Conservation (phyloP, 2,329 filamentous ascomycete genomes). For the Aspergillus pseudoviridinutans region DNA sequence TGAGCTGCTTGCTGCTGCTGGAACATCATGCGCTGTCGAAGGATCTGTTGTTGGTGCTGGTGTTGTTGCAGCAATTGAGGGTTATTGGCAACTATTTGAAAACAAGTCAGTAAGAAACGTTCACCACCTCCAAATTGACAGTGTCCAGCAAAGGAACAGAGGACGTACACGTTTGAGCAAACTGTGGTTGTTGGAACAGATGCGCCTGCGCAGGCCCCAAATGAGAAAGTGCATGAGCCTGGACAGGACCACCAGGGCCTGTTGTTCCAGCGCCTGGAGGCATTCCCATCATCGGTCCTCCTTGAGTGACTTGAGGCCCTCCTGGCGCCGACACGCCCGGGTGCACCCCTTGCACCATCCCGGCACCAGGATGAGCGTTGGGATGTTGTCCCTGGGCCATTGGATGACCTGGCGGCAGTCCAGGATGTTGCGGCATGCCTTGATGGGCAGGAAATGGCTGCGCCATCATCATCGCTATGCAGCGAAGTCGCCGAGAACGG, state of each 20-base stretch:
- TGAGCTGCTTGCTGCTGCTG: conserved; percentile 35
- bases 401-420: conserved; percentile 58
- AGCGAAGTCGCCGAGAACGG: conserved; percentile 32
- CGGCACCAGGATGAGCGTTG: conserved; percentile 50
- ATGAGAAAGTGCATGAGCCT: conserved; percentile 59
- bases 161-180: conserved; percentile 41
- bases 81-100: conserved; percentile 35
- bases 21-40: neutral
- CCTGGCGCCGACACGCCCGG: conserved; percentile 57
- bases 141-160: neutral
- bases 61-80: conserved; percentile 45
- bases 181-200: conserved; percentile 50
- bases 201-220: conserved; percentile 53
- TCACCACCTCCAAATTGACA: neutral
- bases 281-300: conserved; percentile 64
- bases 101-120: neutral
- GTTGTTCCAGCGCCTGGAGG: conserved; percentile 54
- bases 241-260: conserved; percentile 46
- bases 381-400: conserved; percentile 56
- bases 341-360: conserved; percentile 56
- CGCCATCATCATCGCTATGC: conserved; percentile 51
- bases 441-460: conserved; percentile 57
- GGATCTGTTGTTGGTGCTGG: conserved; percentile 23
- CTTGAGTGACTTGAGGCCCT: conserved; percentile 57
- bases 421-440: conserved; percentile 56